Evolutionary conservation across 169 alveolate genomes (phyloP), one percentile per base, ranked within the genome.

Genomic region (Eimeria necatrix): DNA sequence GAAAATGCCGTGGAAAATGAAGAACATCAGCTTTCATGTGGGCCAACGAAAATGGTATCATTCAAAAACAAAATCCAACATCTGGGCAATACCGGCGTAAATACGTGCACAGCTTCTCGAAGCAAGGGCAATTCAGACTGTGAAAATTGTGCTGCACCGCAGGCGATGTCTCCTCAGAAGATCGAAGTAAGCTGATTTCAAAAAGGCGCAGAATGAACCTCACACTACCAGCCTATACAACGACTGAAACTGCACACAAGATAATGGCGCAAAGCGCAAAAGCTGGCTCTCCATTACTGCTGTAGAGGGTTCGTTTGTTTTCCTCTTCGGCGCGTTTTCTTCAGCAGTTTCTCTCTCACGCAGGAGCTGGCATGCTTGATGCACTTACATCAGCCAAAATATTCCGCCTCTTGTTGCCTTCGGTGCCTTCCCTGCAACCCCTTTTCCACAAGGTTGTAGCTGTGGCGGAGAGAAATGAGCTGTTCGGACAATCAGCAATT

Each of bases 361-460:
- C 22, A 53, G 70, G 41, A 14, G 49, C 83, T 85, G 83, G 24
- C 49, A 85, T 46, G 22, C 16, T 6, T 48, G 93, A 59, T 59
- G 56, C 22, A 32, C 32, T 9, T 61, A 60, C 76, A n/a, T 85
- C 81, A 16, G 10, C 41, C 10, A 85, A 41, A 59, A 32, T 59
- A 59, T 85, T 85, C 26, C 93, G 93, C 93, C 60, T 61, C 4
- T 41, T 85, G 93, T 3, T 59, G 52, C 64, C 93, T 14, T 22
- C 93, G 14, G 24, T 85, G 46, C 93, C 93, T 26, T 41, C 83
- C 24, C 52, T 85, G 81, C 59, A 80, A 49, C 93, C 81, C 14
- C 10, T 85, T 61, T n/a, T 85, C 9, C 93, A 85, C 8, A 85
- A 61, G 53, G 81, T 85, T 52, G 93, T 85, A 46, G 61, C 93